Evolutionary conservation across 2,329 filamentous ascomycete species (phyloP), one percentile per base, ranked within the genome.

Genomic region (Lecanicillium sp.): DNA sequence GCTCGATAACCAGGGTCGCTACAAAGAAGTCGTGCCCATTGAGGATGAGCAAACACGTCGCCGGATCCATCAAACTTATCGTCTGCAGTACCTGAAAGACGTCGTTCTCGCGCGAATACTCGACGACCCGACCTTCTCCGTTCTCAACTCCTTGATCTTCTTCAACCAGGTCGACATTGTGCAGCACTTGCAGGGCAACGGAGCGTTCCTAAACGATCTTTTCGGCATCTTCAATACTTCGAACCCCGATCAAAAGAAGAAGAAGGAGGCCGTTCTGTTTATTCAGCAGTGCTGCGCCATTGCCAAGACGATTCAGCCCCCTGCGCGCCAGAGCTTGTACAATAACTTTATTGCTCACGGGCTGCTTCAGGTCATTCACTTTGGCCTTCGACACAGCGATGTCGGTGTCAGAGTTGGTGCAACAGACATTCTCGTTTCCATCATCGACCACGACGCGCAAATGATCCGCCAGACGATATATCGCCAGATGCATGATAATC

Each of bases 91-190:
- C 58, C 73, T 98, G 39, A 98, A 97, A 60, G 92, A 98, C 54
- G 92, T 98, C n/a, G 90, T 97, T 1, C 74, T 98, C 31, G 92
- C 92, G 20, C 80, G 92, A 46, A 97, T 98, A 46, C 73, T 98
- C 44, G 92, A 98, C 62, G 92, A 98, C 59, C 90, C 90, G 36
- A 98, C 92, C 15, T 98, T 97, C 60, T 94, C 87, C 17, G 89
- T 97, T 18, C 79, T 98, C 47, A 98, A 97, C 64, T 95, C 88
- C 36, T 75, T 97, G 51, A 98, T 98, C 49, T 98, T 96, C 68
- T 98, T 94, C 72, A 92, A 97, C 65, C 92, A 98, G 65, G 89
- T 97, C 51, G 92, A 97, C 55, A 96, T 98, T 55, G 84, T 98
- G 36, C 86, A 90, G 55, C 87, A 97, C 61, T 72, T 98, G n/a